These are phyloP conservation scores for Pseudocercospora musae DNA, from an alignment of 2,329 filamentous ascomycete genomes.

Conservation along the genomic window DNA sequence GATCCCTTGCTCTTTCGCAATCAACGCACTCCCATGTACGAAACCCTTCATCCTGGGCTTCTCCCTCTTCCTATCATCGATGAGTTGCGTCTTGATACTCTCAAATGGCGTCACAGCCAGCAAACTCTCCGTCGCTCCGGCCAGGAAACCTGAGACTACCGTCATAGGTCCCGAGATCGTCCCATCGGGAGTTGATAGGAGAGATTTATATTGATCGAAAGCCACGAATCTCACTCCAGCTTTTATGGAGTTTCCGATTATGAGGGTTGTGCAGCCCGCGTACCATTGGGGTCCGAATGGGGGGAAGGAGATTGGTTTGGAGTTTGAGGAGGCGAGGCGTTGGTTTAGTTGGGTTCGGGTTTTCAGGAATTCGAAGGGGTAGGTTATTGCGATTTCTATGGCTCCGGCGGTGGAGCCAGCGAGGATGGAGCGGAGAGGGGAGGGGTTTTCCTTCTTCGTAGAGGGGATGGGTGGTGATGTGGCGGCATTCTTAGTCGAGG, in stretches of 20 bases:
- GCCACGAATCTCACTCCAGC: conserved; percentile 94
- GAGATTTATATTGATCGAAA: conserved; percentile 87
- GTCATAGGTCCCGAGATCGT: conserved; percentile 87
- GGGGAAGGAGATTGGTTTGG: conserved; percentile 86
- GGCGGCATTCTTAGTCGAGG: conserved; percentile 20
- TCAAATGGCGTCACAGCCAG: conserved; percentile 95
- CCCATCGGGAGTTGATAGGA: conserved; percentile 79
- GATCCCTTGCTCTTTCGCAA: conserved; percentile 81
- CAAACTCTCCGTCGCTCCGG: conserved; percentile 88
- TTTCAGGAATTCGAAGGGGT: conserved; percentile 95
- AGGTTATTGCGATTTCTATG: conserved; percentile 92
- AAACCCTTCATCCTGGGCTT: conserved; percentile 89
- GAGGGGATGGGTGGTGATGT: conserved; percentile 6
- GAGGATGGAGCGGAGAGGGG: conserved; percentile 80
- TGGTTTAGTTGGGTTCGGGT: conserved; percentile 91
- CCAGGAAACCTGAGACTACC: conserved; percentile 89
- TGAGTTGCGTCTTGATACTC: conserved; percentile 97
- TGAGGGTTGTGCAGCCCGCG: conserved; percentile 92
- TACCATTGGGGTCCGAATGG: conserved; percentile 95
- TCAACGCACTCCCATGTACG: conserved; percentile 82
- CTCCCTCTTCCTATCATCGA: conserved; percentile 86
- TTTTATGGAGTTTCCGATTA: conserved; percentile 95
- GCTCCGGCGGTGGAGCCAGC: conserved; percentile 92
- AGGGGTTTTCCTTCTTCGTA: conserved; percentile 55
- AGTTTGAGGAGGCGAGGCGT: conserved; percentile 55